phyloP scores from a whole-genome alignment of 306 rosid species.

The Dalbergia cultrata region DNA sequence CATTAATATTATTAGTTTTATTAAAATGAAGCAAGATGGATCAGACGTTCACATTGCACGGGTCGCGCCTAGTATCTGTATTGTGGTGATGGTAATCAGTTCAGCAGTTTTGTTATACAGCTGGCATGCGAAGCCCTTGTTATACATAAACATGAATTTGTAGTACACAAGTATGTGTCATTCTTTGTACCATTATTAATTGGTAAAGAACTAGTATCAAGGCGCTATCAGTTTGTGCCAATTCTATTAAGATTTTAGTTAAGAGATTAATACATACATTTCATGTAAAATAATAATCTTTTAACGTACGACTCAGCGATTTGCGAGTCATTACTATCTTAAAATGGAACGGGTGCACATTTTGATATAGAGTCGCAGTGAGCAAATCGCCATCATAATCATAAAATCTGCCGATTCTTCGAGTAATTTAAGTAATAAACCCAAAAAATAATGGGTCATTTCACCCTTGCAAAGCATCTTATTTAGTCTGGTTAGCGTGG shows the following conservation, averaged over 20 bases:
- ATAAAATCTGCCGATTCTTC: not conserved
- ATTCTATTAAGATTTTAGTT: not conserved
- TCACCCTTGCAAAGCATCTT: slow-evolving; percentile 15
- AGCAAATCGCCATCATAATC: slow-evolving; percentile 23
- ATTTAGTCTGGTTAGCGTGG: not conserved
- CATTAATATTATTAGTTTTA: slow-evolving; percentile 9
- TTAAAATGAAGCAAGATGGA: slow-evolving; percentile 10
- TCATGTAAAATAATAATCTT: not conserved
- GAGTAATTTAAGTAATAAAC: not conserved
- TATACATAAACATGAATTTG: slow-evolving; percentile 5
- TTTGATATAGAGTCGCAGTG: not conserved
- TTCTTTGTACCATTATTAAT: slow-evolving; percentile 36
- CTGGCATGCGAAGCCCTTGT: slow-evolving; percentile 35
- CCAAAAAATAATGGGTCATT: slow-evolving; percentile 7
- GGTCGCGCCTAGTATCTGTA: not conserved
- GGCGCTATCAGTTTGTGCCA: not conserved
- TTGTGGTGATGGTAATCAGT: slow-evolving; percentile 5
- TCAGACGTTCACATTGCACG: not conserved
- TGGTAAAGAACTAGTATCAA: slow-evolving; percentile 25
- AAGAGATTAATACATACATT: not conserved
- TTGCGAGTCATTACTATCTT: not conserved
- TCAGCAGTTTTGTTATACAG: slow-evolving; percentile 13
- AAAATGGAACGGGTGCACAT: not conserved
- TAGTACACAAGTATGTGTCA: slow-evolving; percentile 8
- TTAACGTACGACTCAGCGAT: not conserved